Conservation (phyloP, 2,329 filamentous ascomycete genomes). For the Cryoendolithus antarcticus region DNA sequence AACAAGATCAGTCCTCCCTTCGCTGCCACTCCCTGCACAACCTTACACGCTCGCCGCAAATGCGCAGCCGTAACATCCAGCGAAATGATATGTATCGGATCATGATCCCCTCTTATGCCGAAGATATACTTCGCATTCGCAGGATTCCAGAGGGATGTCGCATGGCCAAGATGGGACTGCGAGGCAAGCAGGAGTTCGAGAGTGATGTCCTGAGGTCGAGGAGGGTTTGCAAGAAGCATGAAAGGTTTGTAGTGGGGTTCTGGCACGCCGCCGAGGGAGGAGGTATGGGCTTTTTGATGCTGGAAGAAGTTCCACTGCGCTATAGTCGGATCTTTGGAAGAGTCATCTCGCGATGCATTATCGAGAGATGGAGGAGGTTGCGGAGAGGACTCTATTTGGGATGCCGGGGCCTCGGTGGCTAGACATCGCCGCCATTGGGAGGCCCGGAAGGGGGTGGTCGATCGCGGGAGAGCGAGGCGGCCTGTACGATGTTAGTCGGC, state of each 20-base stretch:
- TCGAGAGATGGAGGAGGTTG: constrained; percentile 18
- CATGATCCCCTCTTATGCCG: constrained; percentile 73
- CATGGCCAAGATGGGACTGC: constrained; percentile 81
- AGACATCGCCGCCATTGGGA: constrained; percentile 23
- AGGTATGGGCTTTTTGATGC: constrained; percentile 27
- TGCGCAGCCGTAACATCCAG: constrained; percentile 81
- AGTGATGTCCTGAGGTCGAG: constrained; percentile 65
- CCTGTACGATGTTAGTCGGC: constrained; percentile 15
- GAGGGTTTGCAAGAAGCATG: constrained; percentile 58
- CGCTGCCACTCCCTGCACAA: constrained; percentile 77
- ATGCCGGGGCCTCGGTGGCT: constrained; percentile 20
- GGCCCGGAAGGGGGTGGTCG: constrained; percentile 20
- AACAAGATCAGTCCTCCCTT: constrained; percentile 79
- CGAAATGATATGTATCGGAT: constrained; percentile 55
- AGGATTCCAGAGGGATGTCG: constrained; percentile 86
- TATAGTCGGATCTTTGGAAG: constrained; percentile 22
- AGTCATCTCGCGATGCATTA: constrained; percentile 14
- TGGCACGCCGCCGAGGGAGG: constrained; percentile 27
- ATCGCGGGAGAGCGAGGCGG: constrained; percentile 26
- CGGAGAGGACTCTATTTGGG: constrained; percentile 14
- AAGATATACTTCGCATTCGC: constrained; percentile 89
- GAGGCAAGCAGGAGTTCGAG: constrained; percentile 82
- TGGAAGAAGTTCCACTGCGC: constrained; percentile 32
- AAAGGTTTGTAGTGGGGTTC: constrained; percentile 50
- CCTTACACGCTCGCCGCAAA: constrained; percentile 80